phyloP scores from a whole-genome alignment of 2,329 filamentous ascomycete genomes.

The Furcasterigmium sp. region DNA sequence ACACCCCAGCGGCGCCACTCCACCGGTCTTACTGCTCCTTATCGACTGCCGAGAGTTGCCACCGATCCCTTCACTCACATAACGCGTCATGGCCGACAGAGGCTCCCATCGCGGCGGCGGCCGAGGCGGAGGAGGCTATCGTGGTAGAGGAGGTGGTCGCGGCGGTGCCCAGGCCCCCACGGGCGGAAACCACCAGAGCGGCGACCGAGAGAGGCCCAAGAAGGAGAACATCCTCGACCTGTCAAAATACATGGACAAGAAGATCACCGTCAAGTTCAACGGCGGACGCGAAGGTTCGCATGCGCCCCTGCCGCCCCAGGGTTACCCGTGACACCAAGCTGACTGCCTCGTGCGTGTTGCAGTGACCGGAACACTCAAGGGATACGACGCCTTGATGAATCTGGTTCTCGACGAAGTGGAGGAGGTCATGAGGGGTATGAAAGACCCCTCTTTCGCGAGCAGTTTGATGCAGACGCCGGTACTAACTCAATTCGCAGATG shows the following conservation, averaged over 20 bases:
- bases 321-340: not conserved
- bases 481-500: slow-evolving; percentile 53
- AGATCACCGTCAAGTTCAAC: slow-evolving; percentile 93
- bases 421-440: slow-evolving; percentile 77
- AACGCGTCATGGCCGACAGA: slow-evolving; percentile 44
- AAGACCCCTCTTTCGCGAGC: not conserved
- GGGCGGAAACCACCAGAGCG: slow-evolving; percentile 31
- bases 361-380: slow-evolving; percentile 89
- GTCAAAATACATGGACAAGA: slow-evolving; percentile 95
- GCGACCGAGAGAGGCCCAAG: slow-evolving; percentile 71
- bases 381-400: slow-evolving; percentile 97
- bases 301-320: not conserved
- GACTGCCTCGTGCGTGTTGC: slow-evolving; percentile 2
- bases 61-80: slow-evolving; percentile 7
- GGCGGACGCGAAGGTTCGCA: slow-evolving; percentile 79
- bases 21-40: no score
- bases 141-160: slow-evolving; percentile 33
- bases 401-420: slow-evolving; percentile 91
- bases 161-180: slow-evolving; percentile 30
- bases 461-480: slow-evolving; percentile 1
- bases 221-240: slow-evolving; percentile 98
- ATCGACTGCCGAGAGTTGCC: no score
- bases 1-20: not conserved
- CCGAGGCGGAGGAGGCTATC: slow-evolving; percentile 40
- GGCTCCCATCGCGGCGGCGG: slow-evolving; percentile 36